Conservation (phyloP, 768 basidiomycete genomes). For the Vishniacozyma victoriae region DNA sequence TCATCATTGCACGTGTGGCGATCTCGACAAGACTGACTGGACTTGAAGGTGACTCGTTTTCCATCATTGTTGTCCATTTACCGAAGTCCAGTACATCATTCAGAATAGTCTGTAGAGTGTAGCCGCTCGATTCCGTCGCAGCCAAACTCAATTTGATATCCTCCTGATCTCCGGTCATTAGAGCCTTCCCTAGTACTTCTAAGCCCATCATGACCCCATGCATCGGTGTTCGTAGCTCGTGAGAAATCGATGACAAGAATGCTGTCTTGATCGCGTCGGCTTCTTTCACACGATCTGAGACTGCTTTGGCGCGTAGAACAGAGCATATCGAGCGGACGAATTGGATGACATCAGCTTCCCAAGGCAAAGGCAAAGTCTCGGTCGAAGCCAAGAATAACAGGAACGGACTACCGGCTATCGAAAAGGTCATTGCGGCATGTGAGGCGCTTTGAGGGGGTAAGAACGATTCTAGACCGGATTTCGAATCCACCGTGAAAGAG, state of each 20-base stretch:
- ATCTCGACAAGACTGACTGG: neutral
- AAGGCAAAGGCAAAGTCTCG: too few species aligned
- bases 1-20: too few species aligned
- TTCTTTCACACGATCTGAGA: constrained; percentile 18
- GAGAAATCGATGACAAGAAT: constrained; percentile 34
- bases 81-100: constrained; percentile 34
- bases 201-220: constrained; percentile 32
- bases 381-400: too few species aligned
- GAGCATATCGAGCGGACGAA: constrained; percentile 23
- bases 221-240: constrained; percentile 39
- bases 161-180: constrained; percentile 4
- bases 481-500: too few species aligned
- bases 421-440: too few species aligned
- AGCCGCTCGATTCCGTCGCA: constrained; percentile 19
- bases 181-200: constrained; percentile 19
- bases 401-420: too few species aligned
- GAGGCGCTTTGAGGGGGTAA: neutral
- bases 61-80: neutral
- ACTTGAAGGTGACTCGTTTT: neutral
- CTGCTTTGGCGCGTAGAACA: constrained; percentile 18
- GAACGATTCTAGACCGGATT: too few species aligned
- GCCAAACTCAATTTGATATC: constrained; percentile 2
- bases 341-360: constrained; percentile 5
- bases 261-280: constrained; percentile 32
- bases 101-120: constrained; percentile 23